Evolutionary conservation across 768 basidiomycete genomes (phyloP).

Genomic region (Rhizopogon vinicolor): DNA sequence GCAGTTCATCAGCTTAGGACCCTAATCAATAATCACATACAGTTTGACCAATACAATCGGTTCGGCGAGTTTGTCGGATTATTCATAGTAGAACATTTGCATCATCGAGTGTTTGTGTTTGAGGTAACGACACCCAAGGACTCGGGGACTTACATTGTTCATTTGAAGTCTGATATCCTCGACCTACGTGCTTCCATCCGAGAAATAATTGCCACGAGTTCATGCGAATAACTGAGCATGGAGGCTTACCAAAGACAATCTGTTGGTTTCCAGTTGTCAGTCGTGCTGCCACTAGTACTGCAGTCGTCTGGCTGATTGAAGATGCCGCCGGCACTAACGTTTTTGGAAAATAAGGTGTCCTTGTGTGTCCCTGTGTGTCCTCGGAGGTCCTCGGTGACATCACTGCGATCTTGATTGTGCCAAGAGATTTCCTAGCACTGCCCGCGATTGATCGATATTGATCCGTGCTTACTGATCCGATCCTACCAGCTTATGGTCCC

Average conservation of each 20-base stretch:
- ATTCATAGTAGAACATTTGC: conserved; percentile 84
- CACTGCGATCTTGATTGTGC: too few relatives aligned
- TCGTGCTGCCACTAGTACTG: too few relatives aligned
- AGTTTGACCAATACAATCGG: conserved; percentile 87
- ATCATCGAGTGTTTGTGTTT: background rate
- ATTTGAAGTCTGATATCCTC: conserved; percentile 90
- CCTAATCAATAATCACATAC: conserved; percentile 33
- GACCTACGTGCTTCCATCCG: conserved; percentile 87
- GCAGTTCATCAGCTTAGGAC: background rate
- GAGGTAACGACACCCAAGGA: background rate
- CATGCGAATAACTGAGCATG: conserved; percentile 75
- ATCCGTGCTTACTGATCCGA: too few relatives aligned
- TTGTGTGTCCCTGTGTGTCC: too few relatives aligned
- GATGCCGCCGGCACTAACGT: too few relatives aligned
- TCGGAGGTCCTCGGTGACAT: too few relatives aligned
- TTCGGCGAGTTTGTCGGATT: conserved; percentile 80
- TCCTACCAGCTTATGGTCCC: too few relatives aligned
- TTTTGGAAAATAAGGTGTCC: too few relatives aligned
- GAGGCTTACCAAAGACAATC: conserved; percentile 85
- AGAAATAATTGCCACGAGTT: conserved; percentile 86
- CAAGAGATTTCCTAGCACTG: too few relatives aligned
- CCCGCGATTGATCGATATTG: too few relatives aligned
- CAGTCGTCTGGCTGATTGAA: too few relatives aligned
- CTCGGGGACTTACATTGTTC: conserved; percentile 59
- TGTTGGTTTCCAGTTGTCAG: conserved; percentile 80